Evolutionary conservation across 352 stramenopile species (phyloP).

Genomic region (Globisporangium barbulae): DNA sequence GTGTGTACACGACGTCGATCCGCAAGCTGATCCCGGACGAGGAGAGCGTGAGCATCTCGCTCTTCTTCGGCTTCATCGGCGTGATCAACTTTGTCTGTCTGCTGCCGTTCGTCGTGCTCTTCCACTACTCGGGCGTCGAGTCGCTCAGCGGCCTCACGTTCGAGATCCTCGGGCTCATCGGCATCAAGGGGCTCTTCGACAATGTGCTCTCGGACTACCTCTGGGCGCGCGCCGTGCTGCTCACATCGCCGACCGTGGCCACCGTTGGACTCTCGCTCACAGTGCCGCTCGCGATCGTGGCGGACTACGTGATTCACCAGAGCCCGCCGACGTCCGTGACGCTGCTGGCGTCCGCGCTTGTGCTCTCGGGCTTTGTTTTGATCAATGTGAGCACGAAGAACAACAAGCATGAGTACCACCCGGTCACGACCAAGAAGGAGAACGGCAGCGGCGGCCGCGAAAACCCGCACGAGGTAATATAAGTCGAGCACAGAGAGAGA

Average conservation of each 20-base stretch:
- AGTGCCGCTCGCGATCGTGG: slow-evolving; percentile 94
- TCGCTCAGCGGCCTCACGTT: slow-evolving; percentile 57
- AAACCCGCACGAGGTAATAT: slow-evolving; percentile 14
- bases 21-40: slow-evolving; percentile 77
- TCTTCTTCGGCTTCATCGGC: slow-evolving; percentile 96
- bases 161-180: slow-evolving; percentile 84
- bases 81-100: slow-evolving; percentile 85
- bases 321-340: slow-evolving; percentile 47
- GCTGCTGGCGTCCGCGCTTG: slow-evolving; percentile 57
- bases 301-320: slow-evolving; percentile 79
- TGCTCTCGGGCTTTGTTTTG: slow-evolving; percentile 78
- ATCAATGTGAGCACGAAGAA: slow-evolving; percentile 51
- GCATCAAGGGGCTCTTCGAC: slow-evolving; percentile 91
- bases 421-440: slow-evolving; percentile 25
- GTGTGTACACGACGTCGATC: slow-evolving; percentile 92
- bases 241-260: slow-evolving; percentile 95
- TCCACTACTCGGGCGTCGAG: slow-evolving; percentile 70
- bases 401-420: slow-evolving; percentile 57
- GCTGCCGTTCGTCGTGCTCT: slow-evolving; percentile 49
- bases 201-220: slow-evolving; percentile 96
- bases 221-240: slow-evolving; percentile 93
- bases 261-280: slow-evolving; percentile 96
- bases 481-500: neutral
- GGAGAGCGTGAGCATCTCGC: slow-evolving; percentile 86
- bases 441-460: slow-evolving; percentile 17